Percentiles rank a stretch among this genome's conserved stretches.
These are phyloP conservation scores for Paracoccidioides brasiliensis DNA, from an alignment of 2,329 filamentous ascomycete species.

Conservation along the genomic window DNA sequence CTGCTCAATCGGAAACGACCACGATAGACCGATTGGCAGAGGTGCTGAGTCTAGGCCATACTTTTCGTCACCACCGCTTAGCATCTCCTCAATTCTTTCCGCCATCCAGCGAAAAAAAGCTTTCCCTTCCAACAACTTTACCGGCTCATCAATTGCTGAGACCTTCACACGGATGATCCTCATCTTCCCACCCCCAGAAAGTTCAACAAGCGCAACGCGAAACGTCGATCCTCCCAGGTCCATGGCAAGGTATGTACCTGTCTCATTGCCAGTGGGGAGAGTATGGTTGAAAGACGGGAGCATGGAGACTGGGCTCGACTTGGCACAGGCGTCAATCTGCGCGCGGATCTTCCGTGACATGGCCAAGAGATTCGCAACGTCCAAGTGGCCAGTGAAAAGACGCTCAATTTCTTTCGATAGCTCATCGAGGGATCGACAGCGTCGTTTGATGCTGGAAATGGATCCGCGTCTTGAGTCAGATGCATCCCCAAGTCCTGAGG, in stretches of 20 bases:
- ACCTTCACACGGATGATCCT: slow-evolving; percentile 42
- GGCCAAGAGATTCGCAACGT: slow-evolving; percentile 24
- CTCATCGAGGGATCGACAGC: slow-evolving; percentile 25
- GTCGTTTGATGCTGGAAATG: slow-evolving; percentile 23
- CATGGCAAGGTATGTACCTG: slow-evolving; percentile 47
- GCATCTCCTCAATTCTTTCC: slow-evolving; percentile 42
- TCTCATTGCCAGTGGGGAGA: slow-evolving; percentile 46
- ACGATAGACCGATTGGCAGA: slow-evolving; percentile 48
- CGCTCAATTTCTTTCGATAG: slow-evolving; percentile 28
- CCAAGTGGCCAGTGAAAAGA: slow-evolving; percentile 25
- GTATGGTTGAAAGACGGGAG: slow-evolving; percentile 52
- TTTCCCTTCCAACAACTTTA: slow-evolving; percentile 42
- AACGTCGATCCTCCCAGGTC: slow-evolving; percentile 57
- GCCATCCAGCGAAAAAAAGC: slow-evolving; percentile 58
- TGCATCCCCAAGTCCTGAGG: slow-evolving; percentile 25
- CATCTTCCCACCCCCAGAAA: slow-evolving; percentile 40
- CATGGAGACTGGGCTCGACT: slow-evolving; percentile 48
- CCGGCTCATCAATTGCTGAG: slow-evolving; percentile 43
- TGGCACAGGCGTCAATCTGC: slow-evolving; percentile 43
- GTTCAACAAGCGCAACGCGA: slow-evolving; percentile 46
- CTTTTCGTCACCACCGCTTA: slow-evolving; percentile 31
- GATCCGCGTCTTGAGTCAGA: slow-evolving; percentile 21
- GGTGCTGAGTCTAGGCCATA: slow-evolving; percentile 25
- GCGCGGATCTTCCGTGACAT: slow-evolving; percentile 35
- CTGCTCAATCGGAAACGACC: slow-evolving; percentile 55